Base-by-base conservation (phyloP, 2,329 filamentous ascomycete species). In the Diaporthe nobilis region DNA sequence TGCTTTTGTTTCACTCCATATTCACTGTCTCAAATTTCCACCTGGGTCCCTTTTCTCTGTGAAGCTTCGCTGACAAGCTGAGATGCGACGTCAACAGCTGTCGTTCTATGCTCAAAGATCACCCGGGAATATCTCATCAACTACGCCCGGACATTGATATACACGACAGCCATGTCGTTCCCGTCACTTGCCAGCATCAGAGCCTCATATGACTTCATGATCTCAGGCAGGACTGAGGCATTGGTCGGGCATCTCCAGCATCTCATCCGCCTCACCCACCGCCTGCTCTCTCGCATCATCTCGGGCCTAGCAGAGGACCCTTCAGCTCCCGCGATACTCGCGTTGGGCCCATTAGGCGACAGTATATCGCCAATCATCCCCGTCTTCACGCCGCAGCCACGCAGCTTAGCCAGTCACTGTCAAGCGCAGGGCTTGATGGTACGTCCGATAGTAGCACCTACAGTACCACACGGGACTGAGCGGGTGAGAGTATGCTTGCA, bases 81-180 rank as follows among this genome's bases (percentile, higher is more conserved):
- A 4, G 28, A 4, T 31, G 28, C 4, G 28, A 31, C 4, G 3
- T 31, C 28, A 4, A 31, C 28, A 31, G 82, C 82, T 31, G 92
- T 92, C 28, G 85, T 95, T 1, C 85, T 95, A 0, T 94, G 92
- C 80, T 90, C 91, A 1, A 82, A 87, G 0, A 83, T 88, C 0
- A 89, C 91, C 0, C 86, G 92, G 34, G 84, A 90, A 1, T 95
- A 94, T 77, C 86, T 95, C 71, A 89, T 95, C 82, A 95, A 95
- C 80, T 95, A 95, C 80, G 93, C 93, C 0, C 90, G 93, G n/a
- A 92, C 90, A 2, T 84, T 95, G 57, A 94, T 95, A 73, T 95
- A 94, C 82, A 94, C 93, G 0, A 95, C 93, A 0, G 92, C 92
- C 42, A 88, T 94, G 84, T 88, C 91, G 0, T 90, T 91, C 55